Evolutionary conservation across 176 grass and related monocot genomes (phyloP).

Genomic region (Ensete glaucum): DNA sequence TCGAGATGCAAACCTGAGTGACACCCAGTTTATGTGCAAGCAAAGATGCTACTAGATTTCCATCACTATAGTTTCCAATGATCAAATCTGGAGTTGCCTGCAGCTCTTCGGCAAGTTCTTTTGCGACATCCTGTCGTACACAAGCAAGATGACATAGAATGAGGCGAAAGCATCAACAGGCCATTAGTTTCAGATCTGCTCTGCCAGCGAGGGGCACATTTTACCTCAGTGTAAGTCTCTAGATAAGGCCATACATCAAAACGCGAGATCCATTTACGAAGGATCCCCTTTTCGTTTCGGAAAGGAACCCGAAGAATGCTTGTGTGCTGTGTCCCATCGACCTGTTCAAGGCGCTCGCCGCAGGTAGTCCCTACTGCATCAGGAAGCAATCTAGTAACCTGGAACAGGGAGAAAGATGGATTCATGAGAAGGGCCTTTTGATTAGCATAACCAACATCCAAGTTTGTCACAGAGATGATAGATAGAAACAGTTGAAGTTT

Average conservation of each 20-base stretch:
- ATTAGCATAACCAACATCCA: constrained; percentile 7
- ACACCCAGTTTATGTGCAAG: constrained; percentile 87
- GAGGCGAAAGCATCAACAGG: neutral
- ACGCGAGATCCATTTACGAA: constrained; percentile 94
- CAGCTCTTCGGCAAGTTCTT: constrained; percentile 74
- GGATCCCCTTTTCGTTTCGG: constrained; percentile 66
- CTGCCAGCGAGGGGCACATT: neutral
- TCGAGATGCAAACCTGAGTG: constrained; percentile 54
- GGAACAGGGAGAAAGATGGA: constrained; percentile 1
- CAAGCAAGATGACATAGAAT: constrained; percentile 1
- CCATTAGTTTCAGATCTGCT: neutral
- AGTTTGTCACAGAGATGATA: neutral
- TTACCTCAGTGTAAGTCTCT: constrained; percentile 88
- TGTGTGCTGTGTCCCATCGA: constrained; percentile 75
- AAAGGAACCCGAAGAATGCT: constrained; percentile 92
- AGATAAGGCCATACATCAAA: constrained; percentile 99
- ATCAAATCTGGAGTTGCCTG: constrained; percentile 88
- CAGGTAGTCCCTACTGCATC: constrained; percentile 98
- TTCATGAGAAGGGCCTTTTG: neutral
- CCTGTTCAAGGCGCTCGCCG: constrained; percentile 68
- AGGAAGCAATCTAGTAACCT: constrained; percentile 94
- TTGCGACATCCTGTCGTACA: constrained; percentile 62
- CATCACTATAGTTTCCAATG: constrained; percentile 96
- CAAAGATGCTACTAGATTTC: constrained; percentile 83
- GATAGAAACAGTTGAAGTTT: neutral